Percentiles rank a stretch among this genome's conserved stretches.
phyloP scores from a whole-genome alignment of 2,329 filamentous ascomycete genomes.

The Xenosphaeropsis pyriputrescens region DNA sequence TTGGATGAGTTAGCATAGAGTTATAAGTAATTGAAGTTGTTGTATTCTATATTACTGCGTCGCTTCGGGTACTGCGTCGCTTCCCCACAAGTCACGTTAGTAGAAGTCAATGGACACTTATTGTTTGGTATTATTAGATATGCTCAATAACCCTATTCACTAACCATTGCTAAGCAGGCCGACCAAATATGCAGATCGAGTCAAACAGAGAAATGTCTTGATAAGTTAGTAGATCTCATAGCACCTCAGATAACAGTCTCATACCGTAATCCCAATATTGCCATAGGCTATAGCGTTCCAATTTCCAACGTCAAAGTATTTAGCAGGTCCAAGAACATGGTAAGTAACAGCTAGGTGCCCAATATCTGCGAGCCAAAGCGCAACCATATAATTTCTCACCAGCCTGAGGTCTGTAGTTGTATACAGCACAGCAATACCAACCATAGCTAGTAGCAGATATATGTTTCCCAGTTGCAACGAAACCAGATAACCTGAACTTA shows the following conservation, averaged over 20 bases:
- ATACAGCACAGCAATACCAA: slow-evolving; percentile 43
- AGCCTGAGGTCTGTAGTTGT: slow-evolving; percentile 50
- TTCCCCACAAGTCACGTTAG: too few relatives aligned
- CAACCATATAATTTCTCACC: slow-evolving; percentile 51
- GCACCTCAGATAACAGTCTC: slow-evolving; percentile 10
- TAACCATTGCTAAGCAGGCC: too few relatives aligned
- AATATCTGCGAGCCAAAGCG: slow-evolving; percentile 49
- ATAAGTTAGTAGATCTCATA: background rate
- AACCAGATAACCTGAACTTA: slow-evolving; percentile 27
- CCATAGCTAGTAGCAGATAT: slow-evolving; percentile 49
- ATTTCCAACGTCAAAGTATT: slow-evolving; percentile 31
- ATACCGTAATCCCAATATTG: slow-evolving; percentile 51
- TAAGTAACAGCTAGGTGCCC: slow-evolving; percentile 51
- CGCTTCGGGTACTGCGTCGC: too few relatives aligned
- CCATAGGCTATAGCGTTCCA: slow-evolving; percentile 66
- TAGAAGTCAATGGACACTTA: too few relatives aligned
- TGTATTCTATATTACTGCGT: too few relatives aligned
- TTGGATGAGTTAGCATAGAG: too few relatives aligned
- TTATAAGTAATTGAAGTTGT: too few relatives aligned
- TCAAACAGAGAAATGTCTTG: slow-evolving; percentile 37
- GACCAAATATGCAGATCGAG: slow-evolving; percentile 39
- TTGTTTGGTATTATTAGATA: too few relatives aligned
- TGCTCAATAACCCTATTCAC: too few relatives aligned
- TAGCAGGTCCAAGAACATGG: slow-evolving; percentile 38
- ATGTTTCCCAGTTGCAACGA: slow-evolving; percentile 56